A percentile compares a stretch with the other conserved stretches of the same genome.
Evolutionary conservation across 352 stramenopile genomes (phyloP).

Genomic region (Globisporangium abappressorium): DNA sequence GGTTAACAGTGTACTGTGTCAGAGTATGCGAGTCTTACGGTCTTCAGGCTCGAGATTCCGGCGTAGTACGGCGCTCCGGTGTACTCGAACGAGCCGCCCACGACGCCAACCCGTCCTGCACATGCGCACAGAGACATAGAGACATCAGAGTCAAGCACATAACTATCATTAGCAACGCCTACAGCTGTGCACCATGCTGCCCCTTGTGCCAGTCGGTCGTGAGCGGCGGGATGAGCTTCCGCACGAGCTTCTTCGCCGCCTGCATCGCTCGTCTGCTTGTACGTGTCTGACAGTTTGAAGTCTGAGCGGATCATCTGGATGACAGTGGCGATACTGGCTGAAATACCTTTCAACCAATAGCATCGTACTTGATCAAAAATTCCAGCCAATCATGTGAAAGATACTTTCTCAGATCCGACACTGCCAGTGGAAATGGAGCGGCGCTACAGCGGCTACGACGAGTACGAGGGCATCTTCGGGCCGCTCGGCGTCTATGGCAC

Average conservation of each 20-base stretch:
- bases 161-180: background rate
- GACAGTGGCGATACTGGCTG: background rate
- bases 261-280: slow-evolving; percentile 13
- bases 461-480: slow-evolving; percentile 64
- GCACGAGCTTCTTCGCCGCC: slow-evolving; percentile 25
- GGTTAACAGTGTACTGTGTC: background rate
- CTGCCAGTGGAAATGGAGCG: slow-evolving; percentile 5
- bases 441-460: slow-evolving; percentile 49
- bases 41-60: slow-evolving; percentile 91
- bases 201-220: slow-evolving; percentile 67
- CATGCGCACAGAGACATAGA: background rate
- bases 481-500: slow-evolving; percentile 29
- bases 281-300: background rate
- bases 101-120: slow-evolving; percentile 86
- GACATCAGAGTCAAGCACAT: background rate
- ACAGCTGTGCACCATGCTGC: slow-evolving; percentile 49
- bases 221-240: slow-evolving; percentile 61
- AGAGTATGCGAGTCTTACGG: slow-evolving; percentile 22
- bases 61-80: slow-evolving; percentile 98
- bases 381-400: slow-evolving; percentile 9
- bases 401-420: slow-evolving; percentile 11
- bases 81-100: slow-evolving; percentile 97
- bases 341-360: slow-evolving; percentile 5
- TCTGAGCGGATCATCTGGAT: background rate
- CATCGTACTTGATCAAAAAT: background rate